phyloP scores from a whole-genome alignment of 257 asterid genomes.

The Nicotiana sylvestris region DNA sequence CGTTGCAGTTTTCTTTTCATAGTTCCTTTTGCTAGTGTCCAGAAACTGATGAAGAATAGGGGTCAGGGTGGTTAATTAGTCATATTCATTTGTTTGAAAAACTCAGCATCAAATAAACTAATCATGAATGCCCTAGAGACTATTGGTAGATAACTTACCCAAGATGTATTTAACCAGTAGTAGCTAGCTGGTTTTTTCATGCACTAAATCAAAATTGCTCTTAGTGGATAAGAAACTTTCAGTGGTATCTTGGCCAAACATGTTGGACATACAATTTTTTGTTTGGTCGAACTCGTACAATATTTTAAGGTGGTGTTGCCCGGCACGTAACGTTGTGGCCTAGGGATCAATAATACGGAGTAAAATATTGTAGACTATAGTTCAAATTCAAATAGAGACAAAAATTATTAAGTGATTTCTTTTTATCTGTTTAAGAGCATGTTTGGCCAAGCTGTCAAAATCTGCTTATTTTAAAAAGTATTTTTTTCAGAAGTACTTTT shows the following conservation, averaged over 20 bases:
- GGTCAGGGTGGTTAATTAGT: background rate
- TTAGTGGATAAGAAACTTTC: background rate
- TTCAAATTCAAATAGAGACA: no score
- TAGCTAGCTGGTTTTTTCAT: background rate
- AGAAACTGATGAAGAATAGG: background rate
- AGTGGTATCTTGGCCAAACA: background rate
- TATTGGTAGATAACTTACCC: background rate
- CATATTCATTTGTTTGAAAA: background rate
- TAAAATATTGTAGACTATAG: no score
- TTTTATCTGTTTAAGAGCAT: no score
- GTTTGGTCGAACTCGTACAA: background rate
- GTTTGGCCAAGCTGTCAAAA: no score
- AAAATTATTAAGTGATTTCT: no score
- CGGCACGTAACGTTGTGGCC: background rate
- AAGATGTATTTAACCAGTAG: background rate
- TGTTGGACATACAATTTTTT: background rate
- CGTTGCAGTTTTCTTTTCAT: background rate
- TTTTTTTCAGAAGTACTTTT: no score
- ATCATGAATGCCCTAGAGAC: constrained; percentile 1
- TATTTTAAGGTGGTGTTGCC: background rate
- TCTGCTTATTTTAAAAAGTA: no score
- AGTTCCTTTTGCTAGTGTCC: background rate
- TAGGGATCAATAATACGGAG: background rate
- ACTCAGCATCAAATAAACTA: background rate
- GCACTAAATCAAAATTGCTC: constrained; percentile 4